Evolutionary conservation across 306 rosid species (phyloP), one percentile per base, ranked within the genome.

Genomic region (Corylus heterophylla): DNA sequence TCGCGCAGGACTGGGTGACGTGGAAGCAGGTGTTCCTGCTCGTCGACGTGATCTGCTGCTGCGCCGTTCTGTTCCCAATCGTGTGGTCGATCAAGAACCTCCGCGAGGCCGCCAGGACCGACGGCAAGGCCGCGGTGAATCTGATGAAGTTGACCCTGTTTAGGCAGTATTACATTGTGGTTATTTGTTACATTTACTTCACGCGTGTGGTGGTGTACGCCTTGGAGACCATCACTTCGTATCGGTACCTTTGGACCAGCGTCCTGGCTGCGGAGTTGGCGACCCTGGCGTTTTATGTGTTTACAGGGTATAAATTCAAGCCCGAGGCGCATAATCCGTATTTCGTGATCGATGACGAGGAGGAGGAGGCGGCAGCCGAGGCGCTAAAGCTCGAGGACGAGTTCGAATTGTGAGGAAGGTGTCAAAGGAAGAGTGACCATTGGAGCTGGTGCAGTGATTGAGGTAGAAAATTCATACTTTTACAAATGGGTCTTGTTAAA

Each of bases 51-150:
- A 83, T 94, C 6, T 94, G 98, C 55, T 94, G 98, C 79, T 94
- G 98, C 35, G 98, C 98, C 0, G 97, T 94, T 42, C 76, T 94
- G 75, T 94, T 94, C 80, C 98, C 98, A 3, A 94, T 94, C 56
- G 97, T 94, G 7, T 94, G 98, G 98, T 94, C 98, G 3, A 94
- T 94, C 71, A 94, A 94, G 90, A 94, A 94, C 82, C 88, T 94
- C 39, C 93, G 98, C 0, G 98, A 94, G 80, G 98, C 98, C 0
- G 98, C 98, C 0, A 83, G 97, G 81, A 90, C 98, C 0, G 97
- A 94, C 37, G 98, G 98, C 44, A 94, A 94, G 78, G 98, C 98
- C 0, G 97, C 98, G 0, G 98, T 94, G 69, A 94, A 94, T 81
- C 80, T 94, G 92, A 90, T 94, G 97, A 94, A 94, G 80, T 75